Evolutionary conservation across 192 early-diverging fungal genomes (phyloP).

Genomic region (Allomyces javanicus): DNA sequence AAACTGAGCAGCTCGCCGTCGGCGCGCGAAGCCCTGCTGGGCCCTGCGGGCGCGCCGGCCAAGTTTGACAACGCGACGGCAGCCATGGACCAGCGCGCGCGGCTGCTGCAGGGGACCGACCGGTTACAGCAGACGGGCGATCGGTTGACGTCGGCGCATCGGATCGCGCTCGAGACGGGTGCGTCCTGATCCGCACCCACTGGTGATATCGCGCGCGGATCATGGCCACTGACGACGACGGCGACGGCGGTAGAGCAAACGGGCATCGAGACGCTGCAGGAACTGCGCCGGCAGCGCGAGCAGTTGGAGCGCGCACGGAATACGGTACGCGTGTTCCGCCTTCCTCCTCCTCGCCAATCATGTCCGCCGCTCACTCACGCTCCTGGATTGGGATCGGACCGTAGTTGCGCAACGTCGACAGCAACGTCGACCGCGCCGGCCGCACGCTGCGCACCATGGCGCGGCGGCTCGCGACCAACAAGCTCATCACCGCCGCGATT

Average conservation of each 20-base stretch:
- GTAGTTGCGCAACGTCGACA: slow-evolving; percentile 57
- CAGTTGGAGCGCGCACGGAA: slow-evolving; percentile 71
- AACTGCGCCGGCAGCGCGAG: slow-evolving; percentile 70
- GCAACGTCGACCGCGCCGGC: slow-evolving; percentile 42
- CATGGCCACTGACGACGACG: no score
- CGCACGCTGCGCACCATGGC: slow-evolving; percentile 52
- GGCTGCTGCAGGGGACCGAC: slow-evolving; percentile 71
- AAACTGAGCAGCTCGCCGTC: slow-evolving; percentile 6
- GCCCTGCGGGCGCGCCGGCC: slow-evolving; percentile 16
- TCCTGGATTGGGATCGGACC: slow-evolving; percentile 21
- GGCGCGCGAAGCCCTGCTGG: slow-evolving; percentile 44
- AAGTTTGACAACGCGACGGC: slow-evolving; percentile 25
- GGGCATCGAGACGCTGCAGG: slow-evolving; percentile 63
- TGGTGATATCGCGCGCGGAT: no score
- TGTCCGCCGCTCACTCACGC: not conserved
- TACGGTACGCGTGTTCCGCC: slow-evolving; percentile 27
- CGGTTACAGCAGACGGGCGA: slow-evolving; percentile 53
- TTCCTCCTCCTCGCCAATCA: not conserved
- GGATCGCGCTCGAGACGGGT: slow-evolving; percentile 78
- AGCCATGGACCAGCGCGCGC: slow-evolving; percentile 53
- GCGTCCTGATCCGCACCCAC: not conserved
- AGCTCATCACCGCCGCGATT: slow-evolving; percentile 67
- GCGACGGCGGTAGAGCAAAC: slow-evolving; percentile 50
- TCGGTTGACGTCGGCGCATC: slow-evolving; percentile 67
- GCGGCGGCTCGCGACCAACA: slow-evolving; percentile 67